Base-by-base conservation (phyloP, 805 yeast species). In the Pichia deserticola region DNA sequence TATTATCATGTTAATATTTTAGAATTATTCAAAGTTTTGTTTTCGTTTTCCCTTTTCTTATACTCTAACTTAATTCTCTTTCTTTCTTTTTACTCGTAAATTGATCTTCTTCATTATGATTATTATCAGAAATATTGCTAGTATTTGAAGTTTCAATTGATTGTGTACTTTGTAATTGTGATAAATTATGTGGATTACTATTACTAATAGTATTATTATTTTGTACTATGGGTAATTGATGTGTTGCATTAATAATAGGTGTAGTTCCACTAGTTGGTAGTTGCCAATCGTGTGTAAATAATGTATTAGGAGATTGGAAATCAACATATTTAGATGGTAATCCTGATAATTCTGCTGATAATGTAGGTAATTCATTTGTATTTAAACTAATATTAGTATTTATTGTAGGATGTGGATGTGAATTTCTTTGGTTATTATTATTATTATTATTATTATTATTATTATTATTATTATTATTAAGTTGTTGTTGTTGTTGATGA, bases 281-380 rank as follows among this genome's bases (percentile, higher is more conserved):
- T 15, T 60, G 50, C 82, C 82, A 79, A 42, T 78, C 83, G 48
- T 79, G 73, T 7, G 81, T 77, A 58, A 84, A 86, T 56, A 82
- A 81, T 54, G 78, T 84, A n/a, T 82, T 77, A 0, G 96, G 96
- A 6, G 92, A 84, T 33, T 89, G 90, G 58, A 87, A 80, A 57
- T 86, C 95, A 40, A 85, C 79, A 57, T 81, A 86, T 46, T 85
- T 73, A 3, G 86, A 78, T 3, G 95, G 90, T 28, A 86, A 67
- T 7, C 84, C 84, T 3, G 81, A 71, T 3, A 52, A 44, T 25
- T 51, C 51, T 6, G 44, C 28, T 4, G 47, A 48, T 11, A 48
- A 20, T 8, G 47, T 28, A 7, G 51, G 47, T 4, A 44, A 37
- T 15, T 47, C 49, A 9, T 12, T 34, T 4, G 25, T 35, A 40